Percentiles rank a stretch among this genome's conserved stretches.
Conservation (phyloP, 305 asterid genomes). For the Rubia tinctorum region DNA sequence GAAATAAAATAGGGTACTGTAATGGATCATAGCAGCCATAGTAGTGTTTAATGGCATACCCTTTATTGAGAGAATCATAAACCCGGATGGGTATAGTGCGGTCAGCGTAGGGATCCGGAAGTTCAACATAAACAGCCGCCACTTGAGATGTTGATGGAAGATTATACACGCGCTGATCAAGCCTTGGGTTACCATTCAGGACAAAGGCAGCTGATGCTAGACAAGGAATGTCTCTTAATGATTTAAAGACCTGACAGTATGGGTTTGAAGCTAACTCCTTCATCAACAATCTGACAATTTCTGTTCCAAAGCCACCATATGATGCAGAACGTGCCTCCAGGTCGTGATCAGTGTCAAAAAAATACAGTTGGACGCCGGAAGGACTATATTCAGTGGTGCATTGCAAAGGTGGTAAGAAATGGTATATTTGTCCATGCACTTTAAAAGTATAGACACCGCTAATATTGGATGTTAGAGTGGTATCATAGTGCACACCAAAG, state of each 20-base stretch:
- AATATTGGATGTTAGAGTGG: no score
- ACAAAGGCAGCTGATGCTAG: background rate
- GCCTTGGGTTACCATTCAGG: background rate
- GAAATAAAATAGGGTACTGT: conserved; percentile 15
- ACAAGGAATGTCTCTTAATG: background rate
- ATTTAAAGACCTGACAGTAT: background rate
- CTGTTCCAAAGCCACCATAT: background rate
- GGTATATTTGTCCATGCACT: no score
- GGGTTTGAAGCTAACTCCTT: background rate
- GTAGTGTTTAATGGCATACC: background rate
- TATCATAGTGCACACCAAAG: no score
- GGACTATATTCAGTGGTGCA: no score
- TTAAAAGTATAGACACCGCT: no score
- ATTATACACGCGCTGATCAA: background rate
- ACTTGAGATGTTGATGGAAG: background rate
- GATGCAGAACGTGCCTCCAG: background rate
- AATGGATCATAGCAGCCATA: conserved; percentile 18
- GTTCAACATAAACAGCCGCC: background rate
- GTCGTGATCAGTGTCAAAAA: background rate
- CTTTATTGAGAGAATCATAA: background rate
- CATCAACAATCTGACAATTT: background rate
- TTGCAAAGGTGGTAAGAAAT: no score
- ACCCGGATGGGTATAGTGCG: background rate
- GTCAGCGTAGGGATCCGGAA: background rate
- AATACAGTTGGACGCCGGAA: background rate